Evolutionary conservation across 495 filamentous ascomycete genomes (phyloP).

Genomic region (Jackrogersella minutella): DNA sequence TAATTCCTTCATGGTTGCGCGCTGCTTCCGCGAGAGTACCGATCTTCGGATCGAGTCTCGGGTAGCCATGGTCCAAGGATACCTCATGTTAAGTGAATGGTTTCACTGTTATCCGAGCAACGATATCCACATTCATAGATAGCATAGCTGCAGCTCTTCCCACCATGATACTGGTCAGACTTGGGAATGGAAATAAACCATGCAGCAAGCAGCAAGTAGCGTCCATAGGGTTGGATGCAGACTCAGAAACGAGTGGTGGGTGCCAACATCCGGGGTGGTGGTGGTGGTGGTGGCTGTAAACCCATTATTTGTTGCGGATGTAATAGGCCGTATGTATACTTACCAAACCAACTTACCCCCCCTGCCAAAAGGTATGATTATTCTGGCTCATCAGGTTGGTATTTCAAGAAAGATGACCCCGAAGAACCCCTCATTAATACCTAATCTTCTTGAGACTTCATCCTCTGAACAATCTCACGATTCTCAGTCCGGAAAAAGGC

Average conservation of each 20-base stretch:
- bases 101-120: slow-evolving; percentile 25
- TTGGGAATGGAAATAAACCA: slow-evolving; percentile 9
- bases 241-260: slow-evolving; percentile 21
- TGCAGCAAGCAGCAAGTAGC: slow-evolving; percentile 26
- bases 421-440: slow-evolving; percentile 30
- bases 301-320: slow-evolving; percentile 15
- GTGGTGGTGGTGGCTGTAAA: too few relatives aligned
- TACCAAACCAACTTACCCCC: not conserved
- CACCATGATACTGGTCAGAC: slow-evolving; percentile 8
- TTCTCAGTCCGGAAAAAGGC: slow-evolving; percentile 21
- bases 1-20: slow-evolving; percentile 5
- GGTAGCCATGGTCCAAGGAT: slow-evolving; percentile 23
- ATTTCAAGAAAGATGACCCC: slow-evolving; percentile 28
- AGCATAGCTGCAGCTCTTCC: slow-evolving; percentile 23
- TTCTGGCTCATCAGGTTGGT: slow-evolving; percentile 24
- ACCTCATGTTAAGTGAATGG: slow-evolving; percentile 24
- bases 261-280: slow-evolving; percentile 14
- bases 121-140: slow-evolving; percentile 21
- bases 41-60: slow-evolving; percentile 37
- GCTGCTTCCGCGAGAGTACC: slow-evolving; percentile 21
- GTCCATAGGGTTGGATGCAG: slow-evolving; percentile 33
- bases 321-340: slow-evolving; percentile 21
- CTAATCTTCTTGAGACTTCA: slow-evolving; percentile 5
- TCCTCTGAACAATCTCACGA: slow-evolving; percentile 10
- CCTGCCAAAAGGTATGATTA: slow-evolving; percentile 28